Percentiles rank a stretch among this genome's conserved stretches.
Evolutionary conservation across 2,329 filamentous ascomycete genomes (phyloP).

Genomic region (Penicillium polonicum): DNA sequence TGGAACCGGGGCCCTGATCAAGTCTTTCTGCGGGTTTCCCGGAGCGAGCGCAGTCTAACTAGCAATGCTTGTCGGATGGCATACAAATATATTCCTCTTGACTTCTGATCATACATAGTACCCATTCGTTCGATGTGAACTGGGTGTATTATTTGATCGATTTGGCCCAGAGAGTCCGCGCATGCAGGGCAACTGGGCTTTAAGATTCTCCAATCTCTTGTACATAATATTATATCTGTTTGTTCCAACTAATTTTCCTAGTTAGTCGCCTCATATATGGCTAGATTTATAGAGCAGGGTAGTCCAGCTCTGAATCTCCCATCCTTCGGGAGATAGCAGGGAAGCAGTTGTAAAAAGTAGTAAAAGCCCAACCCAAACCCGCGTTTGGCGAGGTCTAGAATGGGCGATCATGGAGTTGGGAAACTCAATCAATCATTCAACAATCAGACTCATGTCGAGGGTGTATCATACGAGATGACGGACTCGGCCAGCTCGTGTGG

Average conservation of each 20-base stretch:
- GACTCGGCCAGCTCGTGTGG: too few relatives aligned
- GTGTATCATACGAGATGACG: too few relatives aligned
- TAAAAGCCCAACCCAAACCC: background rate
- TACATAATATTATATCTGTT: background rate
- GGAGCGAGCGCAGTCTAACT: conserved; percentile 19
- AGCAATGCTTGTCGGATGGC: conserved; percentile 21
- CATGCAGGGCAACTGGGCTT: background rate
- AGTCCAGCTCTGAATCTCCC: background rate
- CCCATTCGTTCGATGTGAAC: background rate
- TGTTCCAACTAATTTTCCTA: too few relatives aligned
- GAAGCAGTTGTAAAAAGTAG: background rate
- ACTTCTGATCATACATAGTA: background rate
- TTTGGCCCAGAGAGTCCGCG: background rate
- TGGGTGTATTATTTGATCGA: background rate
- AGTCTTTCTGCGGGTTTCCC: conserved; percentile 23
- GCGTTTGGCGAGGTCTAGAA: too few relatives aligned
- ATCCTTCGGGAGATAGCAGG: background rate
- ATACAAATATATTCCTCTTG: conserved; percentile 25
- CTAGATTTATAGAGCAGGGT: background rate
- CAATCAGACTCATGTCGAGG: too few relatives aligned
- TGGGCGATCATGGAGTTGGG: too few relatives aligned
- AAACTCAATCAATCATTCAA: too few relatives aligned
- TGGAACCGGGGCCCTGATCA: conserved; percentile 23
- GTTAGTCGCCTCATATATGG: background rate
- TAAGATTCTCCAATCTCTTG: background rate